These are phyloP conservation scores for Zygosaccharomyces sapae DNA, from an alignment of 1,139 yeast genomes.

Conservation along the genomic window DNA sequence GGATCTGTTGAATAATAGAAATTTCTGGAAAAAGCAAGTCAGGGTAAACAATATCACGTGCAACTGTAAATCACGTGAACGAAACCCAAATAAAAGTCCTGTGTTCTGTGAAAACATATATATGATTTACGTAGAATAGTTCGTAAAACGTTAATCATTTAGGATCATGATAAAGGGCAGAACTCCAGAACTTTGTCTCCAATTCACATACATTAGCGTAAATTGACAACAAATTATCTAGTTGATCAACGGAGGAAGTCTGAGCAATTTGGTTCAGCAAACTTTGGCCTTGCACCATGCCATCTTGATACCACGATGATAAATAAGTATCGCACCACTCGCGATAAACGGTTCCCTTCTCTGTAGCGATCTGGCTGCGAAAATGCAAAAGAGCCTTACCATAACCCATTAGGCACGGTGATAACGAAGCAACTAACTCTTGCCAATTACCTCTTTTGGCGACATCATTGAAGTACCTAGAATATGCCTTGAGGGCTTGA, in stretches of 20 bases:
- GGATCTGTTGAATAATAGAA: not conserved
- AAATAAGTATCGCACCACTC: conserved; percentile 61
- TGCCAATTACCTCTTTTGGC: conserved; percentile 56
- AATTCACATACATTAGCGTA: conserved; percentile 55
- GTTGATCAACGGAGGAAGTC: conserved; percentile 39
- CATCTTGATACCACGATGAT: conserved; percentile 52
- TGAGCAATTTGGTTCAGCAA: conserved; percentile 45
- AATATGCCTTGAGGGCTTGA: conserved; percentile 55
- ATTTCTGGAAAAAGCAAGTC: not conserved
- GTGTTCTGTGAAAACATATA: too few relatives aligned
- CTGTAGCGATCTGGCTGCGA: conserved; percentile 21
- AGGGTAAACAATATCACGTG: not conserved
- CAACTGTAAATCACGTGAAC: too few relatives aligned
- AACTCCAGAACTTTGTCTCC: conserved; percentile 65
- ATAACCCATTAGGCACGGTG: conserved; percentile 79
- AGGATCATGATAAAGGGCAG: conserved; percentile 28
- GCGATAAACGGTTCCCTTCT: conserved; percentile 40
- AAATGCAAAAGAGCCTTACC: conserved; percentile 41
- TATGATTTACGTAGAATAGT: too few relatives aligned
- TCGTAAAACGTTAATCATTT: not conserved
- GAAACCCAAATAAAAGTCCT: not conserved
- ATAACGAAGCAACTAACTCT: conserved; percentile 61
- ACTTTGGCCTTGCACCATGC: conserved; percentile 47
- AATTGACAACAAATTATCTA: conserved; percentile 52
- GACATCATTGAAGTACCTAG: conserved; percentile 53